A percentile compares a stretch with the other conserved stretches of the same genome.
phyloP scores from a whole-genome alignment of 2,329 filamentous ascomycete species.

The Drechslerella coelobrocha region DNA sequence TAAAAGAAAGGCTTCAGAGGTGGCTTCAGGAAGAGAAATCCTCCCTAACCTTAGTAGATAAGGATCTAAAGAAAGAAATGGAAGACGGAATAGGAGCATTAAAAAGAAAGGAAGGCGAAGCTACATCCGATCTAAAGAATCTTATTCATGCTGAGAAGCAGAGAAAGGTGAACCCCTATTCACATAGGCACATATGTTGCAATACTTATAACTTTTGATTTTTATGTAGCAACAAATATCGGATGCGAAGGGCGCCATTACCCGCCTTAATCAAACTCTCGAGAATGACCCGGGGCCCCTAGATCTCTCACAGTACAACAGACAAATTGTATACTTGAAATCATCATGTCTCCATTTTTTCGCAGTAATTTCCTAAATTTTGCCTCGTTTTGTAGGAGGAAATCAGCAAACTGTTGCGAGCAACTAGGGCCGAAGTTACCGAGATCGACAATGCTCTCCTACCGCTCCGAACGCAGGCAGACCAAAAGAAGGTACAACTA shows the following conservation, averaged over 20 bases:
- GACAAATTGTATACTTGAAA: conserved; percentile 41
- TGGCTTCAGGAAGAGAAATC: conserved; percentile 64
- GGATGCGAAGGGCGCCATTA: conserved; percentile 59
- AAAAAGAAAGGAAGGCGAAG: conserved; percentile 57
- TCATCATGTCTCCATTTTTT: background rate
- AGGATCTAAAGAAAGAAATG: conserved; percentile 54
- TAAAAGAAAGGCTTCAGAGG: conserved; percentile 63
- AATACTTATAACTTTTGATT: background rate
- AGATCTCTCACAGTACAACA: conserved; percentile 51
- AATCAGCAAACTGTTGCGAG: conserved; percentile 6
- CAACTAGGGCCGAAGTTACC: conserved; percentile 2
- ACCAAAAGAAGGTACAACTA: conserved; percentile 3
- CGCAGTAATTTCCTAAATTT: background rate
- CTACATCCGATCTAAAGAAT: conserved; percentile 8
- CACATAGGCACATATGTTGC: background rate
- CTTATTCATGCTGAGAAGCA: conserved; percentile 26
- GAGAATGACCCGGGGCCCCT: conserved; percentile 57
- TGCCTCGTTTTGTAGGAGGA: conserved; percentile 25
- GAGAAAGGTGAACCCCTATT: conserved; percentile 52
- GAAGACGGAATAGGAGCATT: conserved; percentile 60
- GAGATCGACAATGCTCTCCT: conserved; percentile 1
- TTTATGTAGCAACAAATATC: conserved; percentile 57
- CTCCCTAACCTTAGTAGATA: conserved; percentile 65
- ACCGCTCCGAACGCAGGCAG: conserved; percentile 3
- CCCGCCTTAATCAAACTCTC: conserved; percentile 62